These are phyloP conservation scores for Trifolium fragiferum DNA, from an alignment of 306 rosid species.

Conservation along the genomic window DNA sequence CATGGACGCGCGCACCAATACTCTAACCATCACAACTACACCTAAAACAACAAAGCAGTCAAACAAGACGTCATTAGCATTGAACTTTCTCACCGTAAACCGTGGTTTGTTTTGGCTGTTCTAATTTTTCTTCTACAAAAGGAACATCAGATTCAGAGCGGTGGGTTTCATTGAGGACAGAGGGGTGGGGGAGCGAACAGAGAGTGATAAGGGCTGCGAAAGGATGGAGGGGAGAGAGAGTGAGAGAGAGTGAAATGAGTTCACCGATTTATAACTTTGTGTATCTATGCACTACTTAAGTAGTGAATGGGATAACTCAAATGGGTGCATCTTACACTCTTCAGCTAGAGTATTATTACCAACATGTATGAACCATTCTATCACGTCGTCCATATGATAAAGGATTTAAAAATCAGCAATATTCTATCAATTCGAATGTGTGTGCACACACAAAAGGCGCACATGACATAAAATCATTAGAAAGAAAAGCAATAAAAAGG, in stretches of 20 bases:
- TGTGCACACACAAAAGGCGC: background rate
- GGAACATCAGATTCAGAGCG: background rate
- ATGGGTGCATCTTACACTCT: background rate
- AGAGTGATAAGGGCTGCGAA: no score
- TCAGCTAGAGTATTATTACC: background rate
- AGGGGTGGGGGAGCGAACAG: background rate
- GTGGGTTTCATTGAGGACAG: background rate
- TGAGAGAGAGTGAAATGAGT: background rate
- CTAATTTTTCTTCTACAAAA: background rate
- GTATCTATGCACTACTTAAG: background rate
- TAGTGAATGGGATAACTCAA: background rate
- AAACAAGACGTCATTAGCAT: background rate
- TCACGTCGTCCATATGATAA: background rate
- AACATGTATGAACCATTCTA: background rate
- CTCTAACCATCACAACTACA: background rate
- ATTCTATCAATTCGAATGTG: conserved; percentile 23
- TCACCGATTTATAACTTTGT: background rate
- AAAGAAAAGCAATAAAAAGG: conserved; percentile 23
- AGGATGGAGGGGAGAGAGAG: background rate
- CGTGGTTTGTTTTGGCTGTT: background rate
- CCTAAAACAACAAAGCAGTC: background rate
- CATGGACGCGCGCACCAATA: background rate
- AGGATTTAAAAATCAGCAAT: background rate
- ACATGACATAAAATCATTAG: conserved; percentile 3
- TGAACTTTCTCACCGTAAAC: background rate